Evolutionary conservation across 306 rosid species (phyloP).

Genomic region (Malus sylvestris): DNA sequence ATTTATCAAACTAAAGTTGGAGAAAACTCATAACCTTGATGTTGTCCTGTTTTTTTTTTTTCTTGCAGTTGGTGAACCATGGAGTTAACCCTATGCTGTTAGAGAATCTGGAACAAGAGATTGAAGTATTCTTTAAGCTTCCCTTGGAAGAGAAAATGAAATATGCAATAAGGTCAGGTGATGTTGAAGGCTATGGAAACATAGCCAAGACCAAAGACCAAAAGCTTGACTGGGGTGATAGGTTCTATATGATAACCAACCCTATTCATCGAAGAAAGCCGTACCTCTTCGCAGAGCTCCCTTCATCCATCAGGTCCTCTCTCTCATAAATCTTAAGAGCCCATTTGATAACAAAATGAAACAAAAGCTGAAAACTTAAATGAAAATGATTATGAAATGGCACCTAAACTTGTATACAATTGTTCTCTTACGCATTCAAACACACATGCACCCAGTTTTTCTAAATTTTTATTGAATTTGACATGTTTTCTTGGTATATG

Average conservation of each 20-base stretch:
- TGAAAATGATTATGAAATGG: background rate
- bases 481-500: background rate
- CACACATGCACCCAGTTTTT: background rate
- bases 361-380: no score
- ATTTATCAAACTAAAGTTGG: background rate
- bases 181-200: constrained; percentile 71
- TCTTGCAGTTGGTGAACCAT: constrained; percentile 63
- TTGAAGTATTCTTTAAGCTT: constrained; percentile 56
- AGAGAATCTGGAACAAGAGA: constrained; percentile 41
- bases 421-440: background rate
- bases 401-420: background rate
- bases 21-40: background rate
- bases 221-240: constrained; percentile 85
- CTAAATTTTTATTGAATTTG: background rate
- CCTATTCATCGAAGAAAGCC: constrained; percentile 54
- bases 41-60: background rate
- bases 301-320: constrained; percentile 43
- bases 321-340: background rate
- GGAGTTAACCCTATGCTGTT: constrained; percentile 44
- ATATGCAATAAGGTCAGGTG: constrained; percentile 42
- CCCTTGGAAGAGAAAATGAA: constrained; percentile 55
- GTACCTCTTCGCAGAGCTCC: constrained; percentile 49
- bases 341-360: no score
- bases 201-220: constrained; percentile 36
- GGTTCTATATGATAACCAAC: constrained; percentile 47